Evolutionary conservation across 345 rosid genomes (phyloP).

Genomic region (Clarkia xantiana): DNA sequence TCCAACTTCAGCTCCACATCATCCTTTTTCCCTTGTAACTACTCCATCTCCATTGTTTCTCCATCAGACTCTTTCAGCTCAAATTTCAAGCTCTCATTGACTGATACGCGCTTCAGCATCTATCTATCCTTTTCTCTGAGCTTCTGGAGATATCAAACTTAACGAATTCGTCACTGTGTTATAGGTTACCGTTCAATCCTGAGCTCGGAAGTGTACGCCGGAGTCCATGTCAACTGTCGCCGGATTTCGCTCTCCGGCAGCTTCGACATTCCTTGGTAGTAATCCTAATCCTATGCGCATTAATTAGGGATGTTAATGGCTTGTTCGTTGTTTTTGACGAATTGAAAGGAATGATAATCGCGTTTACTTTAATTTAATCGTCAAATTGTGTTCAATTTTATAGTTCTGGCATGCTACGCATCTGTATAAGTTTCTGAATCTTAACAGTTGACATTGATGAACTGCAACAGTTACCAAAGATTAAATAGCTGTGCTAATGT

Average conservation of each 20-base stretch:
- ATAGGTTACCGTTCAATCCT: conserved; percentile 38
- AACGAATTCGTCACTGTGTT: background rate
- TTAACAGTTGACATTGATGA: conserved; percentile 6
- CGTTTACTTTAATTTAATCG: no score
- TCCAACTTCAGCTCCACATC: conserved; percentile 36
- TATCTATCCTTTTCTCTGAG: conserved; percentile 8
- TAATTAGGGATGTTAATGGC: background rate
- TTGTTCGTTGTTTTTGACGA: background rate
- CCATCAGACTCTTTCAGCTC: background rate
- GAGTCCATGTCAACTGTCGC: conserved; percentile 24
- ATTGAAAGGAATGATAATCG: background rate
- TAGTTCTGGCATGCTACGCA: background rate
- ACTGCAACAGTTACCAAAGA: conserved; percentile 34
- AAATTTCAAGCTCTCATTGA: no score
- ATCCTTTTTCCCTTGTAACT: conserved; percentile 34
- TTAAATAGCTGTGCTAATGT: conserved; percentile 16
- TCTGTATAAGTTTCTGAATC: background rate
- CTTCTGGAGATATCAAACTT: conserved; percentile 8
- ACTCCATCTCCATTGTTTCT: background rate
- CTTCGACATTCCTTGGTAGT: conserved; percentile 36
- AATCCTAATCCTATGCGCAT: background rate
- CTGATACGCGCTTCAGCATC: background rate
- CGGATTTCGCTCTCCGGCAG: conserved; percentile 25
- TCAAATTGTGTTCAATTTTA: background rate
- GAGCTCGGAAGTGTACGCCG: conserved; percentile 32